phyloP scores from a whole-genome alignment of 306 rosid genomes.

The Rosa lucieae region DNA sequence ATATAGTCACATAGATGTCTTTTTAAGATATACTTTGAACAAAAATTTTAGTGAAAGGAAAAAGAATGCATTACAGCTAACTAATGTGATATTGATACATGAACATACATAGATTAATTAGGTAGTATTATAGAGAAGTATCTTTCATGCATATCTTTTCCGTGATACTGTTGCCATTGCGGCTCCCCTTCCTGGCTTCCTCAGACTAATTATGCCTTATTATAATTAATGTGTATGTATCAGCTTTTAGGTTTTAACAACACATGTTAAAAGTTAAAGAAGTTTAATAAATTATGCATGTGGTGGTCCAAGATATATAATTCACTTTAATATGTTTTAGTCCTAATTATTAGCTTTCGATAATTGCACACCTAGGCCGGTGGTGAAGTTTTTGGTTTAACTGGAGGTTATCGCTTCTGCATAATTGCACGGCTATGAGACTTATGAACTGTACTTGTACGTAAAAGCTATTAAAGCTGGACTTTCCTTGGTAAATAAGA shows the following conservation, averaged over 20 bases:
- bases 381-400: neutral
- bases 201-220: neutral
- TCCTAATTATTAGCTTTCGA: neutral
- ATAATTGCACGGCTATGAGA: neutral
- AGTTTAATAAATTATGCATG: neutral
- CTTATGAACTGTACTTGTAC: no score
- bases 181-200: slow-evolving; percentile 11
- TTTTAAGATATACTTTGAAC: neutral
- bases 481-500: no score
- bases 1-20: no score
- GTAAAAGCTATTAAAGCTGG: no score
- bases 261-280: neutral
- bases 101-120: neutral
- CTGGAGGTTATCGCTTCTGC: neutral
- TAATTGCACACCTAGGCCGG: neutral
- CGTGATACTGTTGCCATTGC: slow-evolving; percentile 28
- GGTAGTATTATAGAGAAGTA: neutral
- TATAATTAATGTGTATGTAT: neutral
- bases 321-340: neutral
- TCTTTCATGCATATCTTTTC: slow-evolving; percentile 9
- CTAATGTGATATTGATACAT: neutral
- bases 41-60: neutral
- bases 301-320: neutral
- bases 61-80: neutral
- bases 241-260: slow-evolving; percentile 2